Conservation (phyloP, 306 rosid species). For the Cyclanthera cordifolia region DNA sequence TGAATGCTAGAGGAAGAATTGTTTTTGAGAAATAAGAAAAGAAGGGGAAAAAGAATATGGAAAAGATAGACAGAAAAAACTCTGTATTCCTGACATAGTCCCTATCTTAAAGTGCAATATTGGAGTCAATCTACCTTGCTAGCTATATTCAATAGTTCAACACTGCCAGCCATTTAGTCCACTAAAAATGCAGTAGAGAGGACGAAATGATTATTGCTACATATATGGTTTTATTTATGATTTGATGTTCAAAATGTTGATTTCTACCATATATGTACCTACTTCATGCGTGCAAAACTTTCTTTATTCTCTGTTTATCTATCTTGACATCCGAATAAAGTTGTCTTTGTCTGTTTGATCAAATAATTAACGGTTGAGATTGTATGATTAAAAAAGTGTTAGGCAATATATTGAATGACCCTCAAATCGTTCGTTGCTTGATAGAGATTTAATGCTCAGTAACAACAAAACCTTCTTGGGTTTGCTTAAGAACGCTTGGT, state of each 20-base stretch:
- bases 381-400: not conserved
- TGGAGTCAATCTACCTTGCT: constrained; percentile 6
- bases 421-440: constrained; percentile 16
- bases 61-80: not conserved
- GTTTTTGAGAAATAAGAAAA: not conserved
- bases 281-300: constrained; percentile 12
- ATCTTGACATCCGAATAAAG: constrained; percentile 4
- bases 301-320: constrained; percentile 10
- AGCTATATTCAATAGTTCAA: not conserved
- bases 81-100: constrained; percentile 5
- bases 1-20: constrained; percentile 1
- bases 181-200: constrained; percentile 10
- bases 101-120: not conserved
- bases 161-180: constrained; percentile 5
- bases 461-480: constrained; percentile 7
- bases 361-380: constrained; percentile 7
- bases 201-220: constrained; percentile 11
- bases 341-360: constrained; percentile 11
- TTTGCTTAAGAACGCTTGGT: not conserved
- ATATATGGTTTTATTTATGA: constrained; percentile 7
- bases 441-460: constrained; percentile 1
- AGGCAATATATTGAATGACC: constrained; percentile 4
- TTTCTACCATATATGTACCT: constrained; percentile 4
- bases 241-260: constrained; percentile 2
- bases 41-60: not conserved